A percentile compares a stretch with the other conserved stretches of the same genome.
These are phyloP conservation scores for slime mould (Dictyostelium discoideum) DNA, from an alignment of 78 protist genomes.

Conservation along the genomic window dicty_2.7 NC_007089.4:1290501-1291000, in stretches of 20 bases:
- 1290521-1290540: background rate
- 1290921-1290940: no score
- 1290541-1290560: no score
- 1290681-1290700: constrained; percentile 6
- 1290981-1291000: constrained; percentile 22
- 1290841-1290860: constrained; percentile 79
- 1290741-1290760: constrained; percentile 38
- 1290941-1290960: no score
- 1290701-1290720: constrained; percentile 22
- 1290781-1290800: constrained; percentile 62
- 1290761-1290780: constrained; percentile 78
- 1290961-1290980: no score
- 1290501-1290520: background rate
- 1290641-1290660: constrained; percentile 33
- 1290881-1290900: constrained; percentile 48
- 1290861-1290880: constrained; percentile 66
- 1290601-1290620: background rate
- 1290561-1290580: background rate
- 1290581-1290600: background rate
- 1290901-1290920: no score
- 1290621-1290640: background rate
- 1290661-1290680: background rate
- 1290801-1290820: constrained; percentile 79
- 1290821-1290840: constrained; percentile 63
- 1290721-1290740: constrained; percentile 44